Base-by-base conservation (phyloP, 768 basidiomycete species). In the Phlegmacium glaucopus region DNA sequence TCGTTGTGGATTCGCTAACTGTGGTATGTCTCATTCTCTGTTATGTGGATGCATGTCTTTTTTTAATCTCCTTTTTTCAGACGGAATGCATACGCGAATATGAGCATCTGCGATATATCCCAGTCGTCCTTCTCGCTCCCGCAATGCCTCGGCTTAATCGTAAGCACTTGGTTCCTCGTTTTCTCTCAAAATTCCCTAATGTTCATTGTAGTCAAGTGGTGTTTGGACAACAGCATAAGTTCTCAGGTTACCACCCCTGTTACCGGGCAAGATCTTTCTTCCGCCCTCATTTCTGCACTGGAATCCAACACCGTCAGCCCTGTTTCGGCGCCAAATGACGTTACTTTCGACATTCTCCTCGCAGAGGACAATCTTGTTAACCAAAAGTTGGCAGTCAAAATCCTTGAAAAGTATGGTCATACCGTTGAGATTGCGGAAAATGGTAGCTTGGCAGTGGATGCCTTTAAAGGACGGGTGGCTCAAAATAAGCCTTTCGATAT, bases 361-460 rank as follows among this genome's bases (percentile, higher is more conserved):
- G 96, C 96, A 0, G 96, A 99, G 64, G 96, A 98, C 65, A 98
- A 97, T 59, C 70, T 93, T 56, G 93, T 95, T 45, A 94, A 94
- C 65, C 92, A 94, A 74, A 95, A 95, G 65, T 72, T 98, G 8
- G 96, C 96, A 0, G 87, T 96, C 51, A 96, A 95, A 75, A 90
- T 98, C 50, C 72, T 99, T 11, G 95, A 98, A 69, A 93, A 90
- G 61, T 94, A 94, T 46, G 94, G 96, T 0, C 96, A 98, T 61
- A 79, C 82, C 8, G 93, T 96, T 18, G 92, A 96, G 72, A 93
- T 98, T 48, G 96, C 94, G 13, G 95, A 98, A 75, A 98, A 99
- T 61, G 95, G 95, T 7, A 87, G 86, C 53, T 72, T 96, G 48
- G 95, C 95, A 0, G 83, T 97, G 28, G 94, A 97, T 61, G 87